Evolutionary conservation across 495 filamentous ascomycete species (phyloP), one percentile per base, ranked within the genome.

Genomic region (Penicillium simplicissimum): DNA sequence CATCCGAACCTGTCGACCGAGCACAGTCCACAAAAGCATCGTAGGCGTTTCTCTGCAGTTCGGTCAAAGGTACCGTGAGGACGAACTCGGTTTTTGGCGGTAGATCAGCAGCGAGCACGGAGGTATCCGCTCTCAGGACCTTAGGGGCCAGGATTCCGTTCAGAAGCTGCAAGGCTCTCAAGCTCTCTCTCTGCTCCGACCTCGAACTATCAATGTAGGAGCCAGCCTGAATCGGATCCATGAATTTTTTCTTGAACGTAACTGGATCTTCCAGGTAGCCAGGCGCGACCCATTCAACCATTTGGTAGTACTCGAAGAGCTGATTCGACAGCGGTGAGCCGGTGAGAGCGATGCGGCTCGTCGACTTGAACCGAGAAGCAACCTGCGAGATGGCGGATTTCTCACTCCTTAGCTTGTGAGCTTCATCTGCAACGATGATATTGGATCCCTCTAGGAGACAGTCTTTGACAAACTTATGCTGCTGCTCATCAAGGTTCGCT

Each of bases 231-330:
- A 98, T 97, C 0, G 91, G 91, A 14, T 85, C 82, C 4, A 85
- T 78, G 64, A 89, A 98, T 28, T 85, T 80, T 0, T 78, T 69
- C 40, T 76, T 79, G 71, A 98, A 98, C 67, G 92, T 86, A 0
- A 58, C 59, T 3, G 75, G 65, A 7, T 82, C 79, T 15, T 90
- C 92, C 5, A 97, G 79, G 64, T 90, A 96, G 31, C 82, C 84
- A 3, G 91, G 89, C 4, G 90, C 85, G 36, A 95, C 86, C 93
- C 93, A 98, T 55, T 94, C 86, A 52, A 98, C 88, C 85, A 96
- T 89, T 8, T 87, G 71, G 66, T 87, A 91, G 67, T 96, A 96
- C 61, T 98, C 93, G 42, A 79, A 71, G 2, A 97, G 82, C 37
- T 90, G 89, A 67, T 96, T 98, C 0, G 88, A 86, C 17, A 98